Percentiles rank a stretch among this genome's conserved stretches.
Evolutionary conservation across 352 stramenopile species (phyloP).

Genomic region (Nothophytophthora sp.): DNA sequence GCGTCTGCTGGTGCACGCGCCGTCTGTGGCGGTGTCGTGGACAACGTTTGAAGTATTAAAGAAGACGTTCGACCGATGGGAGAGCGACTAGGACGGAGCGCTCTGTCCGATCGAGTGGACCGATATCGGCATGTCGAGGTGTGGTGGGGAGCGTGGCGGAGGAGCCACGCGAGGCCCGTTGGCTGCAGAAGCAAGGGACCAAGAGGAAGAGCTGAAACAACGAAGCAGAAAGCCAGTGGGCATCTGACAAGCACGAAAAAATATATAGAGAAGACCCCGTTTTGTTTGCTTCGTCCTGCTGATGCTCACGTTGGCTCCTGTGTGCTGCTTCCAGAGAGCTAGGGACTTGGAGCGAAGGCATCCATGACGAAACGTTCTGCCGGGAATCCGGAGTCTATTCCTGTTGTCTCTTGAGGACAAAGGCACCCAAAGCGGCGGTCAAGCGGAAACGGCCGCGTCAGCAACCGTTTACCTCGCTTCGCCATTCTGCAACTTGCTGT

Average conservation of each 20-base stretch:
- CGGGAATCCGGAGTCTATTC: too few relatives aligned
- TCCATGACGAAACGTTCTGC: too few relatives aligned
- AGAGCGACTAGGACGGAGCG: constrained; percentile 20
- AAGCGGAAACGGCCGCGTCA: too few relatives aligned
- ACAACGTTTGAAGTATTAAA: constrained; percentile 98
- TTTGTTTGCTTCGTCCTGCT: too few relatives aligned
- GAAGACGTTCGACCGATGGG: constrained; percentile 73
- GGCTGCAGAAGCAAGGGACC: background rate
- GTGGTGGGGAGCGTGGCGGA: constrained; percentile 20
- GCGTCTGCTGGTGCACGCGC: constrained; percentile 95
- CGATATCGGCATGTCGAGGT: constrained; percentile 13
- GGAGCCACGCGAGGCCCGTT: constrained; percentile 6
- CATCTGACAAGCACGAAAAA: constrained; percentile 24
- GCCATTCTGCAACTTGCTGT: too few relatives aligned
- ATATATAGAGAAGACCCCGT: constrained; percentile 41
- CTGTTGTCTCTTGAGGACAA: too few relatives aligned
- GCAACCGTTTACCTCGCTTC: too few relatives aligned
- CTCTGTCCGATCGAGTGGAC: constrained; percentile 24
- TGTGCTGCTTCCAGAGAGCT: too few relatives aligned
- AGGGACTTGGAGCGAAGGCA: too few relatives aligned
- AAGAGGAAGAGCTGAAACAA: constrained; percentile 9
- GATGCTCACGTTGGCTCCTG: too few relatives aligned
- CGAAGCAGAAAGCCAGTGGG: constrained; percentile 11
- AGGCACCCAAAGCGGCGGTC: too few relatives aligned
- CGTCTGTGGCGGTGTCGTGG: constrained; percentile 98